Evolutionary conservation across 1,139 yeast genomes (phyloP).

Genomic region (Yamadazyma dushanensis): DNA sequence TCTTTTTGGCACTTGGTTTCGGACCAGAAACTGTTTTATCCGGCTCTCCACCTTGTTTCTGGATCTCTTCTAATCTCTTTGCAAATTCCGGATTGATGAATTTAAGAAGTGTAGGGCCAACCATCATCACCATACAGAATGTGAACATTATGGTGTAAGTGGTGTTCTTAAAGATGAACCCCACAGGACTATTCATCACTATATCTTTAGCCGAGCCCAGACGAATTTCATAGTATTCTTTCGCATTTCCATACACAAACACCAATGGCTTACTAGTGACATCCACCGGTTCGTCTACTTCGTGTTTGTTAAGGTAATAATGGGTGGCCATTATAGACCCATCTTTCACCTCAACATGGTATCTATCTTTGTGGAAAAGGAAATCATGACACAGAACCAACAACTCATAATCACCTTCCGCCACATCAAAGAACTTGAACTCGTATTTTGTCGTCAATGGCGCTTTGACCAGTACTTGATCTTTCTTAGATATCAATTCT

Average conservation of each 20-base stretch:
- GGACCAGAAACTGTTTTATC: conserved; percentile 3
- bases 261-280: conserved; percentile 24
- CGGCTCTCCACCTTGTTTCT: conserved; percentile 10
- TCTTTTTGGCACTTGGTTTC: conserved; percentile 8
- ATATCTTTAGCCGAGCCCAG: conserved; percentile 34
- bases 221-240: conserved; percentile 37
- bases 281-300: conserved; percentile 17
- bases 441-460: conserved; percentile 26
- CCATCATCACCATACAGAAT: conserved; percentile 30
- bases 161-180: conserved; percentile 40
- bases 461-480: conserved; percentile 10
- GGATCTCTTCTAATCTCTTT: conserved; percentile 31
- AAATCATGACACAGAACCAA: conserved; percentile 40
- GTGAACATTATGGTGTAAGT: conserved; percentile 37
- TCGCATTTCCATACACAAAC: conserved; percentile 22
- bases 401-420: conserved; percentile 36
- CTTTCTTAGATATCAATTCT: conserved; percentile 17
- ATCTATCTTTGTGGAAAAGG: conserved; percentile 26
- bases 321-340: conserved; percentile 23
- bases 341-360: conserved; percentile 25
- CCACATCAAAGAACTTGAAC: conserved; percentile 27
- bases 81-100: conserved; percentile 41
- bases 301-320: conserved; percentile 20
- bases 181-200: conserved; percentile 44
- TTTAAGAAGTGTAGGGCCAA: conserved; percentile 34